phyloP scores from a whole-genome alignment of 495 filamentous ascomycete species.

The Thermochaetoides thermophila region DNA sequence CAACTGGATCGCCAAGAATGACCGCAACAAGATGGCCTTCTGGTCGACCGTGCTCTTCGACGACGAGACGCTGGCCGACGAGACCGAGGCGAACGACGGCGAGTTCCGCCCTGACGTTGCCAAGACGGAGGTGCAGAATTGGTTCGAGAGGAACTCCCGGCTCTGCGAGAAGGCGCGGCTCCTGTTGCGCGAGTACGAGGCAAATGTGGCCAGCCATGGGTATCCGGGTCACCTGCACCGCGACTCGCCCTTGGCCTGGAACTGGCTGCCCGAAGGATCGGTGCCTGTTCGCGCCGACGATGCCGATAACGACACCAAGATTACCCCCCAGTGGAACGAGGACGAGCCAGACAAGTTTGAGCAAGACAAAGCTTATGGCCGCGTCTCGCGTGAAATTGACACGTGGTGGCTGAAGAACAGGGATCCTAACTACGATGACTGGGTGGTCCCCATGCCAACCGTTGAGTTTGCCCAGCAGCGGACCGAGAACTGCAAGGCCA shows the following conservation, averaged over 20 bases:
- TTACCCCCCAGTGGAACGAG: slow-evolving; percentile 26
- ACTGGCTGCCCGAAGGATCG: slow-evolving; percentile 24
- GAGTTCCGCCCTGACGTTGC: slow-evolving; percentile 30
- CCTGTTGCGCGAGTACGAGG: slow-evolving; percentile 26
- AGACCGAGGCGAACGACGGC: slow-evolving; percentile 27
- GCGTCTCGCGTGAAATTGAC: slow-evolving; percentile 42
- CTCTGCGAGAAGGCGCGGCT: slow-evolving; percentile 27
- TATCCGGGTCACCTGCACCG: slow-evolving; percentile 20
- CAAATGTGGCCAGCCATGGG: slow-evolving; percentile 12
- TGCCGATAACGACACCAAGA: slow-evolving; percentile 17
- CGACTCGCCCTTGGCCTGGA: slow-evolving; percentile 25
- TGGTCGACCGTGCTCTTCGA: slow-evolving; percentile 76
- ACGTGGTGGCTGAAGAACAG: slow-evolving; percentile 41
- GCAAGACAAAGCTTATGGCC: slow-evolving; percentile 35
- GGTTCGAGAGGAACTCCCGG: slow-evolving; percentile 38
- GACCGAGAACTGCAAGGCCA: slow-evolving; percentile 33
- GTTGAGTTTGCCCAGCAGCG: slow-evolving; percentile 35
- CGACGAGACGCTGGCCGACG: slow-evolving; percentile 29
- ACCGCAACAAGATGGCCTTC: slow-evolving; percentile 77
- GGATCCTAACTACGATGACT: slow-evolving; percentile 37
- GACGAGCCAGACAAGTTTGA: slow-evolving; percentile 33
- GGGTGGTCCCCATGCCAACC: slow-evolving; percentile 35
- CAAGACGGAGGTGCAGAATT: slow-evolving; percentile 28
- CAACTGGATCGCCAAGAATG: slow-evolving; percentile 84
- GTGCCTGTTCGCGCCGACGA: slow-evolving; percentile 18